Base-by-base conservation (phyloP, 2,329 filamentous ascomycete species). In the Diaporthe vaccinii region DNA sequence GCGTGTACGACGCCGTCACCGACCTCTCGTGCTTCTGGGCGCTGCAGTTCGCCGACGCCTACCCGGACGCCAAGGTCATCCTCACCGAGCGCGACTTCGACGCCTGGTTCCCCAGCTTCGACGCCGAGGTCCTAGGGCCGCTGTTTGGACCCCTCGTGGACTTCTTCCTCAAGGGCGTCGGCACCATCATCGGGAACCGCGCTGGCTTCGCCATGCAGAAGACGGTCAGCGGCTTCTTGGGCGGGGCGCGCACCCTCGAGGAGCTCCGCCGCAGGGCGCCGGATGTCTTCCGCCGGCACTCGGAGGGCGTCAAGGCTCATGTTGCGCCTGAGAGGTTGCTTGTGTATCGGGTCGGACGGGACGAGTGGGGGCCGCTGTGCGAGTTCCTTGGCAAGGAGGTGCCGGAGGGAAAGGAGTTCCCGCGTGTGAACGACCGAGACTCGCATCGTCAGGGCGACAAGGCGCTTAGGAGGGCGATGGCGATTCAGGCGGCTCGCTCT, bases 101-200 rank as follows among this genome's bases (percentile, higher is more conserved):
- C 10, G 59, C 55, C 20, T 79, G 78, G 78, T 70, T 72, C 44
- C 68, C 62, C n/a, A 75, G 70, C 62, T 76, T 75, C 71, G 36
- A 57, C 41, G 76, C 57, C 34, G 61, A 41, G 53, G 73, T 78
- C 20, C 17, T 86, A 83, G 25, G 17, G 41, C 61, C 61, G 61
- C 25, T 65, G 4, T 49, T 65, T 4, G 61, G 61, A 1, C 41
- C 39, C 17, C n/a, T 15, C n/a, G 61, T 46, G 3, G 41, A 67
- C 20, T 12, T 62, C 7, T 49, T 67, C 25, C 61, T 67, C 20
- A 49, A 49, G 41, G 61, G 41, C 28, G 9, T 67, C 20, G 61
- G 28, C 17, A 34, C n/a, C 1, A 67, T 67, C 25, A n/a, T 68
- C 20, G 44, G 62, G 2, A 51, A 68, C 31, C 62, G 62, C 17